Conservation (phyloP, 768 basidiomycete genomes). For the Kwoniella sp. region DNA sequence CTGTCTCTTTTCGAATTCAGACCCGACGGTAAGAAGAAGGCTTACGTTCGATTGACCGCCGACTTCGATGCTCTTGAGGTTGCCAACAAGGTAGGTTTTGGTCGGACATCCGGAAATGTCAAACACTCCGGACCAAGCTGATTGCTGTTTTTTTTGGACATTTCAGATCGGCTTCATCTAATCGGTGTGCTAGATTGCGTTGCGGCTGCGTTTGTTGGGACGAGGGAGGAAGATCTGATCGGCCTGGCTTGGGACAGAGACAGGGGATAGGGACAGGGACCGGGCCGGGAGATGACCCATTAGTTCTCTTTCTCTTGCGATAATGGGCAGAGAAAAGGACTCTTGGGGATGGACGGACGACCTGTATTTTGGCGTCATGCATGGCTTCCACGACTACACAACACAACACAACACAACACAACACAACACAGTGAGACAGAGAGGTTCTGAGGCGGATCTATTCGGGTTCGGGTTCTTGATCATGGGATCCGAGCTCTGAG, state of each 20-base stretch:
- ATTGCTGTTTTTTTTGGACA: conserved; percentile 4
- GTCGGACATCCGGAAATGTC: not conserved
- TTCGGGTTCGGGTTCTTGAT: no score
- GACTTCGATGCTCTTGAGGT: conserved; percentile 96
- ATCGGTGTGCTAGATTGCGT: conserved; percentile 38
- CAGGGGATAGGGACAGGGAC: conserved; percentile 9
- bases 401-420: not conserved
- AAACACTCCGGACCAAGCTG: not conserved
- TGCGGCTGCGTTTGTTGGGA: conserved; percentile 1
- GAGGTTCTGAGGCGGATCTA: no score
- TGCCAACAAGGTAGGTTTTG: conserved; percentile 80
- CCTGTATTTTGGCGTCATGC: conserved; percentile 34
- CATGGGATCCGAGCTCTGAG: no score
- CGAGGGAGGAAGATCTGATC: conserved; percentile 12
- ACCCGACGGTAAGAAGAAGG: conserved; percentile 99
- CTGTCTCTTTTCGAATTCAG: conserved; percentile 57
- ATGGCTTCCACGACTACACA: conserved; percentile 28
- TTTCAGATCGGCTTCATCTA: conserved; percentile 95
- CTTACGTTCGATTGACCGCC: conserved; percentile 91
- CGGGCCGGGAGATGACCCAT: conserved; percentile 4
- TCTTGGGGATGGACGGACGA: not conserved
- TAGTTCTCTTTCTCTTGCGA: not conserved
- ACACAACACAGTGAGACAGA: not conserved
- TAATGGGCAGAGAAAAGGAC: not conserved
- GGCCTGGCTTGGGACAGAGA: no score